Evolutionary conservation across 805 yeast genomes (phyloP).

Genomic region (Sugiyamaella smithiae): DNA sequence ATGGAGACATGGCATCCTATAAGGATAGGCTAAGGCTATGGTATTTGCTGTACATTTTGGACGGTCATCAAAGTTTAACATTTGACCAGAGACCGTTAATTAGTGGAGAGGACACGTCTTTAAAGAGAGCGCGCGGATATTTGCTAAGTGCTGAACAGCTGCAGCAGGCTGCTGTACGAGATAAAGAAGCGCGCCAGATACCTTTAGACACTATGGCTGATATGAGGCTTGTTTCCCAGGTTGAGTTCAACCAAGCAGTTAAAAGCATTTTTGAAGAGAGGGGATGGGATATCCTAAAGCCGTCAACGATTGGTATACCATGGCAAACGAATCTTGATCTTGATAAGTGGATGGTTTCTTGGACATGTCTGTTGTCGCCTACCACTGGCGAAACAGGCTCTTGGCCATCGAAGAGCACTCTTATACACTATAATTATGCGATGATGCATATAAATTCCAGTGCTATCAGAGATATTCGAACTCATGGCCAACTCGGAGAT

Average conservation of each 20-base stretch:
- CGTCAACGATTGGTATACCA: constrained; percentile 63
- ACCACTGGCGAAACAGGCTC: constrained; percentile 45
- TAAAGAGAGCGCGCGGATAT: constrained; percentile 43
- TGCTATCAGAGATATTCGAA: constrained; percentile 33
- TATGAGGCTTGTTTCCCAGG: constrained; percentile 62
- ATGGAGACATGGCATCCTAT: constrained; percentile 25
- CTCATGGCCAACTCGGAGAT: constrained; percentile 20
- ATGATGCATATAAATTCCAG: constrained; percentile 63
- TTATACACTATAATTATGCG: constrained; percentile 70
- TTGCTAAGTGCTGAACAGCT: constrained; percentile 26
- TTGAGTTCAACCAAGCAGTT: constrained; percentile 66
- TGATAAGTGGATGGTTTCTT: constrained; percentile 77
- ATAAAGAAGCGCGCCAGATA: not conserved
- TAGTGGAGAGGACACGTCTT: constrained; percentile 42
- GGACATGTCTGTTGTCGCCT: constrained; percentile 69
- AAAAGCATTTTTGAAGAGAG: constrained; percentile 54
- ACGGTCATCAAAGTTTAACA: constrained; percentile 66
- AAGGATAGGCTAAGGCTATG: constrained; percentile 56
- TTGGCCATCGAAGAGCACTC: constrained; percentile 69
- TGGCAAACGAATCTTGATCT: constrained; percentile 63
- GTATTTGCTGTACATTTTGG: constrained; percentile 63
- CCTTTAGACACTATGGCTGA: constrained; percentile 32
- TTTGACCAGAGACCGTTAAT: constrained; percentile 57
- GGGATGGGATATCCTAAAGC: constrained; percentile 60
- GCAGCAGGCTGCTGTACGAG: not conserved